Percentiles rank a stretch among this genome's conserved stretches.
Evolutionary conservation across 1,284 basidiomycete genomes (phyloP).

Genomic region (Pterula multifida): DNA sequence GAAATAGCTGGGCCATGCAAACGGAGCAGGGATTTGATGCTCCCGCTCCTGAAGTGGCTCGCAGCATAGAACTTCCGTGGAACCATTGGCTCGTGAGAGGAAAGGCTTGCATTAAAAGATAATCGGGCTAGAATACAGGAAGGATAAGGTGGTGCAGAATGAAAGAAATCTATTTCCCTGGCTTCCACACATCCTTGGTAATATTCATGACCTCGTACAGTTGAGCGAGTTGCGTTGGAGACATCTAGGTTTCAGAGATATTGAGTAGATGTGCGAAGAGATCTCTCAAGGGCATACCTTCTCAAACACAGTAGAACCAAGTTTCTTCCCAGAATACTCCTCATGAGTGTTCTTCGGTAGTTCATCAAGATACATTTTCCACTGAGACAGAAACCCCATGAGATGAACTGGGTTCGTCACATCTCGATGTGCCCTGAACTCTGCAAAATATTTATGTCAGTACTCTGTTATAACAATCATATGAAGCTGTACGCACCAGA

Average conservation of each 20-base stretch:
- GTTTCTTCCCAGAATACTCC: conserved; percentile 52
- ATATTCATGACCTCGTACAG: conserved; percentile 88
- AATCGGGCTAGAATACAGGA: neutral
- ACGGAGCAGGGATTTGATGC: no score
- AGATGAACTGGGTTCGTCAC: conserved; percentile 79
- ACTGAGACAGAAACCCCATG: conserved; percentile 87
- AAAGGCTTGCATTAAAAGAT: neutral
- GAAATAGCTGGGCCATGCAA: no score
- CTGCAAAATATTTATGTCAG: conserved; percentile 24
- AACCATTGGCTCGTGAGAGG: no score
- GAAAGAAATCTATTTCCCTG: conserved; percentile 21
- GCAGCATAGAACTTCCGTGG: no score
- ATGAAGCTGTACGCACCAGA: conserved; percentile 33
- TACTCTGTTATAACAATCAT: conserved; percentile 3
- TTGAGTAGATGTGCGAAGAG: conserved; percentile 1
- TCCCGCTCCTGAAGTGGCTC: no score
- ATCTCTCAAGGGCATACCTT: conserved; percentile 37
- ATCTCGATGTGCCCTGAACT: conserved; percentile 74
- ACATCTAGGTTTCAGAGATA: conserved; percentile 52
- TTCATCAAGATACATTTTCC: conserved; percentile 83
- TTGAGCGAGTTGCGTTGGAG: conserved; percentile 84
- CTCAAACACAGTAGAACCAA: conserved; percentile 71
- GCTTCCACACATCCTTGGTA: conserved; percentile 78
- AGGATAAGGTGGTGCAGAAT: neutral
- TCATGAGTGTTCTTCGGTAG: conserved; percentile 36